Evolutionary conservation across 306 rosid species (phyloP), one percentile per base, ranked within the genome.

Genomic region (Lathyrus sativus): DNA sequence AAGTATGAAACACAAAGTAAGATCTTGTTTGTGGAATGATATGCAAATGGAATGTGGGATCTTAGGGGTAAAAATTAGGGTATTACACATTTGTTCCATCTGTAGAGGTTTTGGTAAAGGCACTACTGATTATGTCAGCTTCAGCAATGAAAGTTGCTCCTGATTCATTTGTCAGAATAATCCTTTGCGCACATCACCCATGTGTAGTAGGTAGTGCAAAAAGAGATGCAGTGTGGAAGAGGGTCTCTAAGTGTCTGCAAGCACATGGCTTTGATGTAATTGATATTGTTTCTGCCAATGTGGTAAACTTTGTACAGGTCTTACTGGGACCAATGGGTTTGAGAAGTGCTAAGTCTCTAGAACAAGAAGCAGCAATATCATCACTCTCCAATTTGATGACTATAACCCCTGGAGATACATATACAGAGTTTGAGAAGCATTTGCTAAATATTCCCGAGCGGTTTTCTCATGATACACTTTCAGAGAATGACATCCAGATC

Each of bases 111-210:
- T 84, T 89, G 81, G 86, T 92, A 24, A 92, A 90, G 89, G 88
- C 88, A 58, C 62, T 92, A 62, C 73, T 78, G 80, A 79, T 80
- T 60, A 83, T 88, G 64, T 88, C 98, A 65, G 80, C 87, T 66
- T 86, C 82, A 17, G 88, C 86, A 61, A 76, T 85, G 68, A 81
- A 88, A 63, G 85, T 79, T 69, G 61, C 79, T 69, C 80, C 91
- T 46, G 81, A 78, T 78, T 81, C 85, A 67, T 79, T 83, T 39
- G 76, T 80, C 75, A 82, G 70, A 76, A 84, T 92, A 75, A 28
- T 88, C 68, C 81, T 92, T 74, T 88, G 98, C 50, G 83, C 91
- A 24, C 98, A 92, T 78, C 96, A 92, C 73, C 98, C 93, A 14
- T 80, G 79, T 75, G 18, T 92, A 28, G 90, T 88, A 41, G 88